These are phyloP conservation scores for Wickerhamiella azyma DNA, from an alignment of 805 yeast genomes.

Conservation along the genomic window DNA sequence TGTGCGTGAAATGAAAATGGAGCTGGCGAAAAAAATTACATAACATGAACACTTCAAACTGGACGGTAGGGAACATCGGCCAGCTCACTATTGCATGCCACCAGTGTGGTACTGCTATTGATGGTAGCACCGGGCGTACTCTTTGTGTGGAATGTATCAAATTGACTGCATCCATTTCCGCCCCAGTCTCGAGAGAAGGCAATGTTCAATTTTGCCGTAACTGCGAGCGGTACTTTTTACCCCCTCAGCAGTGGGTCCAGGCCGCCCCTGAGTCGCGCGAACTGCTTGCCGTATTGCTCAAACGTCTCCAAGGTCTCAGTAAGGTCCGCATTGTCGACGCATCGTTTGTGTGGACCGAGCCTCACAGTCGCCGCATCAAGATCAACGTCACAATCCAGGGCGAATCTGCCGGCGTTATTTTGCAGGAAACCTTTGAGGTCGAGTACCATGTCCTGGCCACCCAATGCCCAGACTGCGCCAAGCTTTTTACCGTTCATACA, in stretches of 20 bases:
- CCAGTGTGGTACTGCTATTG: slow-evolving; percentile 97
- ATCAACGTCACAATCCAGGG: slow-evolving; percentile 91
- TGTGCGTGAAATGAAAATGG: neutral
- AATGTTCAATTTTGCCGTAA: slow-evolving; percentile 80
- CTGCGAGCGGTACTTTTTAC: slow-evolving; percentile 91
- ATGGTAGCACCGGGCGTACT: slow-evolving; percentile 79
- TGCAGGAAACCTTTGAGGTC: slow-evolving; percentile 89
- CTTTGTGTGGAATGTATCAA: slow-evolving; percentile 98
- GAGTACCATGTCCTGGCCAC: slow-evolving; percentile 86
- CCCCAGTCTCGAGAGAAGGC: slow-evolving; percentile 86
- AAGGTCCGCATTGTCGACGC: slow-evolving; percentile 87
- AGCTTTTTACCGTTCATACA: slow-evolving; percentile 88
- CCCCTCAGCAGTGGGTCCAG: slow-evolving; percentile 85
- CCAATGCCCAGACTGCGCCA: slow-evolving; percentile 99
- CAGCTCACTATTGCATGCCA: slow-evolving; percentile 72
- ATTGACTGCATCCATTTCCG: slow-evolving; percentile 83
- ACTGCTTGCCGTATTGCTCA: slow-evolving; percentile 74
- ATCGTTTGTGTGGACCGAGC: slow-evolving; percentile 95
- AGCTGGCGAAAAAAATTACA: neutral
- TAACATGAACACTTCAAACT: slow-evolving; percentile 6
- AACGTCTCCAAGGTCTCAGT: slow-evolving; percentile 74
- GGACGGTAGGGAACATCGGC: slow-evolving; percentile 7
- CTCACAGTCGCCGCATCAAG: slow-evolving; percentile 90
- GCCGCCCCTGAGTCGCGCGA: slow-evolving; percentile 90
- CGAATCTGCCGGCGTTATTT: slow-evolving; percentile 82